Evolutionary conservation across 2,329 filamentous ascomycete species (phyloP).

Genomic region (Microsporum audouinii): DNA sequence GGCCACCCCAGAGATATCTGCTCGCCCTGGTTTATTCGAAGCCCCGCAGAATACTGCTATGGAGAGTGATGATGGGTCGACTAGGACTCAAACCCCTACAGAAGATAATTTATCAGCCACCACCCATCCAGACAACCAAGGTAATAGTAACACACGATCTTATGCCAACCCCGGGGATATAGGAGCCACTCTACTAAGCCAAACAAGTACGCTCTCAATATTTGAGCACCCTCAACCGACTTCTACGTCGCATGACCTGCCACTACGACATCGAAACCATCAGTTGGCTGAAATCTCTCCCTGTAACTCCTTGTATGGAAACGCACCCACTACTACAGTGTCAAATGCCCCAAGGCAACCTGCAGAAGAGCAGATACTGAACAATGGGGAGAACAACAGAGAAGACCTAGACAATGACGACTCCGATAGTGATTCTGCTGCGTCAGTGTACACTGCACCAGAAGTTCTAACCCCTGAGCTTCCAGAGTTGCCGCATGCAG

Average conservation of each 20-base stretch:
- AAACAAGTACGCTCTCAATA: background rate
- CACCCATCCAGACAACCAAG: no score
- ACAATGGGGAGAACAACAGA: background rate
- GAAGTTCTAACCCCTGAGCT: conserved; percentile 8
- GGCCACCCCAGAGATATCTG: background rate
- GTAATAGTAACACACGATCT: no score
- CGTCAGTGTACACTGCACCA: conserved; percentile 20
- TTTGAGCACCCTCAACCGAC: background rate
- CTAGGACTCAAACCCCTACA: no score
- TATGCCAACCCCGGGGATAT: background rate
- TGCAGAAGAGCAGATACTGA: background rate
- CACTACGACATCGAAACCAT: background rate
- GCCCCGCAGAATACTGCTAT: background rate
- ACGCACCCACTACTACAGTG: background rate
- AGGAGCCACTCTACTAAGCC: background rate
- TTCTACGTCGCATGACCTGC: background rate
- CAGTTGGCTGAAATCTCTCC: background rate
- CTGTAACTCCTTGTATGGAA: background rate
- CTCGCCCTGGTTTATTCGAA: background rate
- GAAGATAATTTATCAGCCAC: no score
- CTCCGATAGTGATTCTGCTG: conserved; percentile 18
- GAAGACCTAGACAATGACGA: background rate
- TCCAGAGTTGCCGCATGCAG: background rate
- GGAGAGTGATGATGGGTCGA: background rate
- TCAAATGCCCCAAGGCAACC: background rate